Percentiles rank a stretch among this genome's conserved stretches.
phyloP scores from a whole-genome alignment of 176 grass and related monocot genomes.

The Cenchrus americanus region DNA sequence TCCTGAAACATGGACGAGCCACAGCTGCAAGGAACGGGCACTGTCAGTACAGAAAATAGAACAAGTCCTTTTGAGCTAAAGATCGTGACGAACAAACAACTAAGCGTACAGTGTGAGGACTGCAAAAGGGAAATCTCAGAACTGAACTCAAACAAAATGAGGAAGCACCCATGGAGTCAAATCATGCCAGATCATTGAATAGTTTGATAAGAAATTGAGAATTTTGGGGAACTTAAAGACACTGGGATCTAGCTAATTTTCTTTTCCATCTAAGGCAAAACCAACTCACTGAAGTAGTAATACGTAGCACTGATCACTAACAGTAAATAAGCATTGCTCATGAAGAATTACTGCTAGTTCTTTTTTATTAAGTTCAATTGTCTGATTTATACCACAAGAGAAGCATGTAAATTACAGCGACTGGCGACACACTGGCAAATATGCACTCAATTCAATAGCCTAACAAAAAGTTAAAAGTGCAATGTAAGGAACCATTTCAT shows the following conservation, averaged over 20 bases:
- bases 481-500: conserved; percentile 1
- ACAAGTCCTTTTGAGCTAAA: neutral
- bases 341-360: too few species aligned
- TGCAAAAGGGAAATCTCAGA: neutral
- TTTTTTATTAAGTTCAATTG: too few species aligned
- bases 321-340: too few species aligned
- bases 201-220: neutral
- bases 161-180: neutral
- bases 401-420: conserved; percentile 15
- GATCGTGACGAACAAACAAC: neutral
- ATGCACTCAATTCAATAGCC: conserved; percentile 14
- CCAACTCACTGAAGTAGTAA: neutral
- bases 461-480: conserved; percentile 10
- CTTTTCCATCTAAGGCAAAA: neutral
- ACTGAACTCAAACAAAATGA: neutral
- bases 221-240: neutral
- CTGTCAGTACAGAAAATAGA: conserved; percentile 27
- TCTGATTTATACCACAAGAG: neutral
- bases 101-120: neutral
- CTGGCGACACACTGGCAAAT: neutral
- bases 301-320: neutral
- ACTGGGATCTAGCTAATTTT: neutral
- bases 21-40: conserved; percentile 1
- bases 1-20: conserved; percentile 1
- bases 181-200: neutral